These are phyloP conservation scores for Phytophthora hybrid DNA, from an alignment of 352 stramenopile genomes.

Conservation along the genomic window DNA sequence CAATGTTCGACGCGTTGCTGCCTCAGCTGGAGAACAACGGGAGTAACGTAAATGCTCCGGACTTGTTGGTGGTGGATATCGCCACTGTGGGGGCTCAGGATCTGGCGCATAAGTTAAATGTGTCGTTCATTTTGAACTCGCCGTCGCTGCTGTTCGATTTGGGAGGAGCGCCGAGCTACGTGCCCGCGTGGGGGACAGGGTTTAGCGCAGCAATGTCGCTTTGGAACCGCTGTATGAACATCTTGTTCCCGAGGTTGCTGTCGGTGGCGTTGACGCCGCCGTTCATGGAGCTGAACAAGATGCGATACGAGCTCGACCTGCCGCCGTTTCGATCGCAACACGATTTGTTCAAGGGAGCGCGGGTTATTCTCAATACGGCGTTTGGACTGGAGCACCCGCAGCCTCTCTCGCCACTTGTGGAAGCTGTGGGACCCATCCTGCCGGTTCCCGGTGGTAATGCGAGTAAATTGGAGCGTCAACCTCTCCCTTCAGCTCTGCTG, in stretches of 20 bases:
- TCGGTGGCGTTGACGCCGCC: conserved; percentile 88
- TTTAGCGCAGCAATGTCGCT: conserved; percentile 87
- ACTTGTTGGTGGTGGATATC: conserved; percentile 85
- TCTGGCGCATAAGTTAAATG: conserved; percentile 76
- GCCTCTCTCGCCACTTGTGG: conserved; percentile 77
- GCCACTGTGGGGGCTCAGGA: conserved; percentile 83
- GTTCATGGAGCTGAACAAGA: conserved; percentile 91
- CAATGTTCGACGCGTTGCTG: conserved; percentile 83
- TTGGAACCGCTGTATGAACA: conserved; percentile 91
- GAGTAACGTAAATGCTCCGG: conserved; percentile 40
- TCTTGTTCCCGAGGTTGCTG: conserved; percentile 87
- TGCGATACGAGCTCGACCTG: conserved; percentile 80
- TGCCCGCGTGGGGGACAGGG: conserved; percentile 87
- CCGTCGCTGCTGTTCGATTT: conserved; percentile 89
- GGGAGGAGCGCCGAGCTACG: conserved; percentile 71
- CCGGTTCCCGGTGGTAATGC: conserved; percentile 49
- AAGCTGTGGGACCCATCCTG: conserved; percentile 81
- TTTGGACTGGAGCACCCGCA: conserved; percentile 88
- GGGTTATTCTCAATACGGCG: conserved; percentile 90
- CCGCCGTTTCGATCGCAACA: conserved; percentile 84
- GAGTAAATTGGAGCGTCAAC: conserved; percentile 41
- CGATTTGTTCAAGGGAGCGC: conserved; percentile 87
- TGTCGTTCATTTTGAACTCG: conserved; percentile 88
- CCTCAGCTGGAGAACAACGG: conserved; percentile 45
- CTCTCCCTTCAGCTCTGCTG: conserved; percentile 38